Conservation (phyloP, 116 monocot genomes). For the Phalaenopsis hybrid region DNA sequence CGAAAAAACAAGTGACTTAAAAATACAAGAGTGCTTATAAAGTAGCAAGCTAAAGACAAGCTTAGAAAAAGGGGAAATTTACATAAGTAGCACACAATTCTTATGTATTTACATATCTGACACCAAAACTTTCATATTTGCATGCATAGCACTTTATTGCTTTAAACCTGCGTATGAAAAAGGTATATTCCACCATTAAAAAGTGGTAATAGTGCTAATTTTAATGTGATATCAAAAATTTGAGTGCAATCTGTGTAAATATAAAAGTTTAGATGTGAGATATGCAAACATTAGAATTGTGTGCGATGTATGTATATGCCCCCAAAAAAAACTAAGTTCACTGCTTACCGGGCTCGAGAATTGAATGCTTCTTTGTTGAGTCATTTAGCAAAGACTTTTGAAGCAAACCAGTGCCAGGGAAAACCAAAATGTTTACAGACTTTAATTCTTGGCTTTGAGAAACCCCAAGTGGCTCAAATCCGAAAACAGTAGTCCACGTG, state of each 20-base stretch:
- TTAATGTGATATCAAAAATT: too few relatives aligned
- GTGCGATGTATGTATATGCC: too few relatives aligned
- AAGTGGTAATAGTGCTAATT: too few relatives aligned
- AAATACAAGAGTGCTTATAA: neutral
- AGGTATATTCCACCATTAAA: too few relatives aligned
- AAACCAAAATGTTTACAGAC: slow-evolving; percentile 18
- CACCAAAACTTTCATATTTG: too few relatives aligned
- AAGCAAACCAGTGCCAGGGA: slow-evolving; percentile 22
- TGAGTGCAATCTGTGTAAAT: too few relatives aligned
- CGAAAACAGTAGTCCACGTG: slow-evolving; percentile 19
- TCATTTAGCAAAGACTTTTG: slow-evolving; percentile 15
- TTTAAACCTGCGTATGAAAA: too few relatives aligned
- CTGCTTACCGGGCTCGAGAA: slow-evolving; percentile 2
- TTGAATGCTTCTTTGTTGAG: slow-evolving; percentile 1
- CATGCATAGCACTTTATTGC: too few relatives aligned
- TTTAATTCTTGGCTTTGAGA: slow-evolving; percentile 16
- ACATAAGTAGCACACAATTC: too few relatives aligned
- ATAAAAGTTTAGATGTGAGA: too few relatives aligned
- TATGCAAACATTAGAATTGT: too few relatives aligned
- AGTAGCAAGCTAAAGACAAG: neutral
- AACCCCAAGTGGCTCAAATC: slow-evolving; percentile 17
- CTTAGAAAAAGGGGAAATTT: neutral
- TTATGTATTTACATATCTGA: too few relatives aligned
- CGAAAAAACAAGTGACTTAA: neutral
- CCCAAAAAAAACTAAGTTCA: neutral